A percentile compares a stretch with the other conserved stretches of the same genome.
phyloP scores from a whole-genome alignment of 768 basidiomycete genomes.

The Leccinellum albellum region DNA sequence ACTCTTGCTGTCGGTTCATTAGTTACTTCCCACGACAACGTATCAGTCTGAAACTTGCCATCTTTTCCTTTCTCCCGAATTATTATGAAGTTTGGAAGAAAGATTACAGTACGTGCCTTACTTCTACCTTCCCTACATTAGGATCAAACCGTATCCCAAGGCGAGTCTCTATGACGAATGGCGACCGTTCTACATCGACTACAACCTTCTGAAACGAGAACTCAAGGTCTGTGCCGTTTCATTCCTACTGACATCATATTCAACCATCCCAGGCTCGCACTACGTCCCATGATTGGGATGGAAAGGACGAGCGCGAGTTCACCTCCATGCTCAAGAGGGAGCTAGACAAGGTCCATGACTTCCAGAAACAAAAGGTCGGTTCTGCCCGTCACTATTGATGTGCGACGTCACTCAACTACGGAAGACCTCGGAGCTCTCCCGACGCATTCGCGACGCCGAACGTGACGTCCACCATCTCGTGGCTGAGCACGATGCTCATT shows the following conservation, averaged over 20 bases:
- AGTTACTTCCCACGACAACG: slow-evolving; percentile 9
- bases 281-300: slow-evolving; percentile 60
- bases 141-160: slow-evolving; percentile 34
- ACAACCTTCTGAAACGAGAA: slow-evolving; percentile 83
- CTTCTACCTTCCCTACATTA: background rate
- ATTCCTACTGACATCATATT: background rate
- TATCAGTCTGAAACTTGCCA: background rate
- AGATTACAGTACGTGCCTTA: slow-evolving; percentile 54
- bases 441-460: slow-evolving; percentile 79
- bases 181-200: slow-evolving; percentile 87
- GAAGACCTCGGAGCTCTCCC: slow-evolving; percentile 78
- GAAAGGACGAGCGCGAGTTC: slow-evolving; percentile 80
- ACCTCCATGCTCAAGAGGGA: slow-evolving; percentile 74
- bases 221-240: slow-evolving; percentile 58
- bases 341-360: slow-evolving; percentile 90
- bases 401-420: background rate
- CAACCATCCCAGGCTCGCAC: slow-evolving; percentile 42
- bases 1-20: slow-evolving; percentile 11
- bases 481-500: slow-evolving; percentile 41
- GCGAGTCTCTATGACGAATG: slow-evolving; percentile 86
- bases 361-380: slow-evolving; percentile 82
- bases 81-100: slow-evolving; percentile 77
- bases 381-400: background rate
- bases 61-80: too few species aligned
- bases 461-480: slow-evolving; percentile 78